A percentile compares a stretch with the other conserved stretches of the same genome.
Evolutionary conservation across 345 rosid genomes (phyloP).

Genomic region (Brassica napus): DNA sequence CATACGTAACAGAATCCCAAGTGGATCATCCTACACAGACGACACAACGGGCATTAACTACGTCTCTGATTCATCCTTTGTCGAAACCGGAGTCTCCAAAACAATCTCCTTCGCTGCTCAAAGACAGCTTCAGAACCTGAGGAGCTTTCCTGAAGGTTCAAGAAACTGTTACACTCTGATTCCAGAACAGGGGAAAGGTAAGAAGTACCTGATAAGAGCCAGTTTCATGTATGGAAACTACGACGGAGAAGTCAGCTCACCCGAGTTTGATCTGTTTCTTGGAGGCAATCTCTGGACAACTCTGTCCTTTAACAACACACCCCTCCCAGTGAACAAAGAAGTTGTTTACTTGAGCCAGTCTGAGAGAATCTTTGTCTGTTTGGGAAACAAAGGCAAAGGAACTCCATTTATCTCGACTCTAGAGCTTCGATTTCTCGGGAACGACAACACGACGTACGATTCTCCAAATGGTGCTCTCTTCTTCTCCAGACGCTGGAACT

Average conservation of each 20-base stretch:
- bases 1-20: too few relatives aligned
- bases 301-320: neutral
- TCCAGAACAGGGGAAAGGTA: constrained; percentile 36
- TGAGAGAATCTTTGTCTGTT: constrained; percentile 39
- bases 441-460: constrained; percentile 11
- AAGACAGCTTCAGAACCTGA: constrained; percentile 33
- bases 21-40: constrained; percentile 36
- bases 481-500: constrained; percentile 39
- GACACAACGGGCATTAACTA: constrained; percentile 39
- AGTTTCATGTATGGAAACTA: constrained; percentile 45
- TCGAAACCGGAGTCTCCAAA: constrained; percentile 33
- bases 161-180: constrained; percentile 43
- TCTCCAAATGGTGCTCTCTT: constrained; percentile 32
- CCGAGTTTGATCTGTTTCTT: constrained; percentile 38
- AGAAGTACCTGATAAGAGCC: constrained; percentile 46
- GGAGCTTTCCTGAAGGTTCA: constrained; percentile 46
- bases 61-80: constrained; percentile 43
- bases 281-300: constrained; percentile 40
- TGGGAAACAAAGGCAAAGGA: constrained; percentile 46
- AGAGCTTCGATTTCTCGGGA: constrained; percentile 45
- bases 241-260: constrained; percentile 32
- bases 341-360: constrained; percentile 30
- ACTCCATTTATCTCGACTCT: constrained; percentile 50
- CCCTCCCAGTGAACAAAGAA: constrained; percentile 22
- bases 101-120: neutral